phyloP scores from a whole-genome alignment of 2,329 filamentous ascomycete species.

The Phialophora expanda region DNA sequence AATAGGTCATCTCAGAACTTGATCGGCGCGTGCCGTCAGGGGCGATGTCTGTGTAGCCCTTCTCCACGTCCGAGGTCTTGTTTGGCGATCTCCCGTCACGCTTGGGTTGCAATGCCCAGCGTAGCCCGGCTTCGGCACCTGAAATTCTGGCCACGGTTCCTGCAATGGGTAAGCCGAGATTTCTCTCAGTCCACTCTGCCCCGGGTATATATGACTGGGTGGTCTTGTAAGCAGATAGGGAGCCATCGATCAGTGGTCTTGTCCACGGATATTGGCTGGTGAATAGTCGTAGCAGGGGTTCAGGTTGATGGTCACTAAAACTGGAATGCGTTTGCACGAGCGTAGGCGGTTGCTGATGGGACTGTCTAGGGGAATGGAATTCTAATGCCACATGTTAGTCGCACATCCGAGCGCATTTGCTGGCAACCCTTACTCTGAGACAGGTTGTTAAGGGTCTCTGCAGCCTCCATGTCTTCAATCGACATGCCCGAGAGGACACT shows the following conservation, averaged over 20 bases:
- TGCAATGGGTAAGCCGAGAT: constrained; percentile 78
- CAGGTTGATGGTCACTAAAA: constrained; percentile 61
- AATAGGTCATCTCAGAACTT: constrained; percentile 42
- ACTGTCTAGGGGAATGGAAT: constrained; percentile 38
- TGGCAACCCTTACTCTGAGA: constrained; percentile 63
- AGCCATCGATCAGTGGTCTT: constrained; percentile 81
- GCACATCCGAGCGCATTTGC: background rate
- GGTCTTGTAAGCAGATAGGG: constrained; percentile 80
- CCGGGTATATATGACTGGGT: constrained; percentile 91
- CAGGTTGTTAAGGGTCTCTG: constrained; percentile 76
- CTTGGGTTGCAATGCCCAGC: constrained; percentile 72
- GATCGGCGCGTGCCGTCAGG: constrained; percentile 28
- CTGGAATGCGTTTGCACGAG: constrained; percentile 46
- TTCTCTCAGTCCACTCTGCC: constrained; percentile 88
- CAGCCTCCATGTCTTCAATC: constrained; percentile 62
- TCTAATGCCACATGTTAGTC: constrained; percentile 33
- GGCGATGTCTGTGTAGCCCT: constrained; percentile 34
- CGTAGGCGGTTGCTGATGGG: constrained; percentile 64
- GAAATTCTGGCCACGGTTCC: constrained; percentile 85
- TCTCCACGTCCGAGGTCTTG: constrained; percentile 35
- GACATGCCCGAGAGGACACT: constrained; percentile 52
- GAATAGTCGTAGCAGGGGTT: constrained; percentile 83
- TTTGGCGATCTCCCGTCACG: constrained; percentile 38
- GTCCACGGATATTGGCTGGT: constrained; percentile 87
- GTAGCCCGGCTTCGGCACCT: constrained; percentile 82